Evolutionary conservation across 1,284 basidiomycete genomes (phyloP), one percentile per base, ranked within the genome.

Genomic region (Austroboletus rostrupii): DNA sequence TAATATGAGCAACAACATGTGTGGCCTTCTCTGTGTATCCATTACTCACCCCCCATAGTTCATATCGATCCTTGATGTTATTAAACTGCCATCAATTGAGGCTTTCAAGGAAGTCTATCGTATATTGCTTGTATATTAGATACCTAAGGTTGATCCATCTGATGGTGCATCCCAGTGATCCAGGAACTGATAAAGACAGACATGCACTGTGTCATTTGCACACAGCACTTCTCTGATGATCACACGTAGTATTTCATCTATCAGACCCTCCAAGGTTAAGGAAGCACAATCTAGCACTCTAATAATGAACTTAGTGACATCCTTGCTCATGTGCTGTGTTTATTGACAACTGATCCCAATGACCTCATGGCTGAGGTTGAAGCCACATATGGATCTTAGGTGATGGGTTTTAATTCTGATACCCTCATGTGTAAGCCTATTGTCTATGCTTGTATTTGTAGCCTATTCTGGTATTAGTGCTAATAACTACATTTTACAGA

Each of bases 41-140:
- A 40, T 43, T 28, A 40, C 37, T 40, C 12, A n/a, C 17, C 3
- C 48, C 20, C 10, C 36, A 14, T 70, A 93, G 87, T 96, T 97
- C 64, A 97, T 97, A 65, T 91, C 92, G 32, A 94, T 97, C 60
- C 75, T 97, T 38, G 94, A 97, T 68, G 97, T 97, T 62, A 85
- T 97, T 76, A 91, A 91, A 66, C 94, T 94, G 0, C 72, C 88
- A 26, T 88, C 90, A 31, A 76, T 92, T 66, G 94, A 97, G 29
- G 77, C 80, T 1, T 99, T 99, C 79, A 94, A 91, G 61, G 96
- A 99, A 71, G 95, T 92, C 42, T 92, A 92, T 61, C 69, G 87
- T 89, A 62, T 63, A 84, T 80, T 54, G 3, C 10, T 13, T 26
- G 26, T 28, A 9, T 8, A 12, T 20, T 35, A 33, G 32, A 33